These are phyloP conservation scores for Cladosporium sp. DNA, from an alignment of 2,329 filamentous ascomycete genomes.

Conservation along the genomic window DNA sequence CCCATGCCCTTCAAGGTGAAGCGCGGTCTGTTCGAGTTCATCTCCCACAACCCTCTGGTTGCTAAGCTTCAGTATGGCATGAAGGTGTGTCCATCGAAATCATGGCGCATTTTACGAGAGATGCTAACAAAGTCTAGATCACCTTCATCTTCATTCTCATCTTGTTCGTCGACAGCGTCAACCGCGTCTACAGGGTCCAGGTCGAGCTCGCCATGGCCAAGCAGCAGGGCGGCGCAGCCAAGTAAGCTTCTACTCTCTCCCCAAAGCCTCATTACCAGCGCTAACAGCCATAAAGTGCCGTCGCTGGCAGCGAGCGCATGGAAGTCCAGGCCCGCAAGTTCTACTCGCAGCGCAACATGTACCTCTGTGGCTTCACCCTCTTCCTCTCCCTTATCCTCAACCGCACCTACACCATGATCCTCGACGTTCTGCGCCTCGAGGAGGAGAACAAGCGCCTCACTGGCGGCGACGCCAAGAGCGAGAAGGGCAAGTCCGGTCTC, in stretches of 20 bases:
- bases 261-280: not conserved
- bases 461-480: conserved; percentile 49
- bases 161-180: conserved; percentile 94
- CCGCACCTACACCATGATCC: conserved; percentile 96
- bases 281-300: conserved; percentile 44
- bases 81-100: conserved; percentile 52
- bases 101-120: not conserved
- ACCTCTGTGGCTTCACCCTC: conserved; percentile 97
- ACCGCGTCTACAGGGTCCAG: conserved; percentile 93
- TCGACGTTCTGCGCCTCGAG: conserved; percentile 85
- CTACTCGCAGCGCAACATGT: conserved; percentile 99
- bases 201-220: conserved; percentile 75
- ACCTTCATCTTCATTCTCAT: conserved; percentile 99
- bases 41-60: conserved; percentile 77
- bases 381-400: conserved; percentile 98
- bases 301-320: conserved; percentile 84
- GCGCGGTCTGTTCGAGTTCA: conserved; percentile 88
- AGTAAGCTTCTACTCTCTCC: conserved; percentile 35
- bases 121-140: conserved; percentile 50
- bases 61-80: conserved; percentile 95
- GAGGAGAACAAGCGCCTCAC: conserved; percentile 82
- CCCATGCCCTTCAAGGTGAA: conserved; percentile 83
- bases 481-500: conserved; percentile 64
- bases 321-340: conserved; percentile 99
- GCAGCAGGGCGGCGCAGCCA: conserved; percentile 41